Base-by-base conservation (phyloP, 2,329 filamentous ascomycete species). In the Colletotrichum higginsianum region DNA sequence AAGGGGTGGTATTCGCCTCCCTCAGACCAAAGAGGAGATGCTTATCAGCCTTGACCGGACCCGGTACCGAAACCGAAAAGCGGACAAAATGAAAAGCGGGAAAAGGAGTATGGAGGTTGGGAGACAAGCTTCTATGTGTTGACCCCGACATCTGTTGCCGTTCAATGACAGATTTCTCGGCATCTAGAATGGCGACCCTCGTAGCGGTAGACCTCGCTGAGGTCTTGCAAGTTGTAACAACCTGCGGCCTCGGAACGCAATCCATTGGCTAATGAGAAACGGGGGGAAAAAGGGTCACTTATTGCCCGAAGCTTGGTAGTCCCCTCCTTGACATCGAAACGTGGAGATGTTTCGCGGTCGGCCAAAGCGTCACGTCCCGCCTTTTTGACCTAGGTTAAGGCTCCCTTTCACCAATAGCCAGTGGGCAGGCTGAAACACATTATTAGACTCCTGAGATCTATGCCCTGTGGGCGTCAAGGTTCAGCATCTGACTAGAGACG, bases 311-410 rank as follows among this genome's bases (percentile, higher is more conserved):
- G 46, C 68, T 52, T 52, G 65, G 58, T n/a, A 23, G 21, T 42
- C 57, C 68, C 63, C n/a, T 63, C 58, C 40, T 55, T 16, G 50
- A 68, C 18, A 40, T 40, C 68, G 68, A 71, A 71, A 71, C 68
- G 68, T 40, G 44, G 46, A 53, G 46, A 35, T 47, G 68, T 71
- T 71, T 71, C 68, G 65, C 52, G 46, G 65, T 56, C 50, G 67
- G 67, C 68, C 68, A 71, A 63, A 71, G 68, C 68, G 65, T 52
- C 65, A 61, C 50, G 21, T 71, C 64, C 63, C 55, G 40, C 56
- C 62, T 56, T n/a, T 21, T 16, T n/a, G 21, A 26, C 16, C 30
- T 42, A 23, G 65, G 52, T 58, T 58, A 71, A 18, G 50, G 67
- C 63, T 47, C 23, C 15, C 15, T 38, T 12, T 30, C 50, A 46